Evolutionary conservation across 108 stramenopile genomes (phyloP).

Genomic region (Conticribra guillardii): DNA sequence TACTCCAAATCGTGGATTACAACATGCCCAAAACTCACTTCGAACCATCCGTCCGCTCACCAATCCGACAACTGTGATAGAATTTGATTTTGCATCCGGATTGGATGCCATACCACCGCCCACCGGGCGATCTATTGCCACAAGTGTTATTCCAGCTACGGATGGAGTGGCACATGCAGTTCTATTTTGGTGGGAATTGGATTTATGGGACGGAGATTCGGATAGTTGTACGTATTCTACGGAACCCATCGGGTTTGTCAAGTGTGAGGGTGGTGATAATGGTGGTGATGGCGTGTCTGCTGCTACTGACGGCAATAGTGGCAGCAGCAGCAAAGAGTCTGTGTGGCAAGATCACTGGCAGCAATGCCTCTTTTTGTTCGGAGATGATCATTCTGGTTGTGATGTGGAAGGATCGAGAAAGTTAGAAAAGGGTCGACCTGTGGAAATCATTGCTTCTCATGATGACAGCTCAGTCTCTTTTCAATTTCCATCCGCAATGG

Average conservation of each 20-base stretch:
- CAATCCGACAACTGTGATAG: constrained; percentile 55
- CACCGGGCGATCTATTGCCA: constrained; percentile 40
- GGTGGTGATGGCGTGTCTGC: constrained; percentile 12
- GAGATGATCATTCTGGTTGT: constrained; percentile 23
- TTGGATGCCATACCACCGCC: constrained; percentile 52
- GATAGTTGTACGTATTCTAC: constrained; percentile 43
- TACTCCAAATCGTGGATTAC: too few relatives aligned
- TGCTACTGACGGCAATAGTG: too few relatives aligned
- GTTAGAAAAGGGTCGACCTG: constrained; percentile 41
- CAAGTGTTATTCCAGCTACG: constrained; percentile 22
- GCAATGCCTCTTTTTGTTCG: constrained; percentile 70
- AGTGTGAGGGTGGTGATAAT: neutral
- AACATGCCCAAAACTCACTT: too few relatives aligned
- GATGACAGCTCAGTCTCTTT: constrained; percentile 59
- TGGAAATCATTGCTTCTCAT: constrained; percentile 52
- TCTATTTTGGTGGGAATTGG: constrained; percentile 87
- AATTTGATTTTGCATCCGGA: constrained; percentile 65
- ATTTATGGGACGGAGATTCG: constrained; percentile 51
- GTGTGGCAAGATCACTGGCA: constrained; percentile 95
- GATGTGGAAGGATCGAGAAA: constrained; percentile 11
- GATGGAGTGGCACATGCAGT: constrained; percentile 70
- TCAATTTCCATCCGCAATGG: constrained; percentile 9
- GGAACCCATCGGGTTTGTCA: constrained; percentile 19
- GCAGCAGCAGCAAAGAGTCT: too few relatives aligned
- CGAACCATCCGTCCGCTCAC: constrained; percentile 45